Conservation (phyloP, 192 early-diverging fungal genomes). For the Allomyces macrogynus region DNA sequence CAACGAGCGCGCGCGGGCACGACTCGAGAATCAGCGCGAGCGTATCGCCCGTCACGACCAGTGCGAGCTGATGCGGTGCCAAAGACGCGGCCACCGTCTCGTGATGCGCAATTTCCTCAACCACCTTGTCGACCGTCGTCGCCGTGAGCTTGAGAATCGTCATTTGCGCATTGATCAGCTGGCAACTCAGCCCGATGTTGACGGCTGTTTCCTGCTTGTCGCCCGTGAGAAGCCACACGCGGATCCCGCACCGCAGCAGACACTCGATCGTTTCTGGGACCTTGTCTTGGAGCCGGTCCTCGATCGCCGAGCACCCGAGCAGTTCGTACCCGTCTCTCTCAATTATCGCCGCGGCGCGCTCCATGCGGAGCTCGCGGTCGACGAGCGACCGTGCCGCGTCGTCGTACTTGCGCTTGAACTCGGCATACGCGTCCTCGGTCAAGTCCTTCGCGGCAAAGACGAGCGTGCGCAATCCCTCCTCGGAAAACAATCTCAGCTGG, state of each 20-base stretch:
- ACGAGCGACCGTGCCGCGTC: constrained; percentile 47
- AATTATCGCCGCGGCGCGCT: constrained; percentile 16
- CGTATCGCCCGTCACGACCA: constrained; percentile 8
- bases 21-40: constrained; percentile 4
- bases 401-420: constrained; percentile 42
- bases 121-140: too few relatives aligned
- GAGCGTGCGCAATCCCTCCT: constrained; percentile 65
- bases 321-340: constrained; percentile 22
- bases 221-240: constrained; percentile 38
- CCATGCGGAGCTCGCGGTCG: constrained; percentile 28
- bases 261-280: constrained; percentile 42
- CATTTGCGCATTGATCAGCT: constrained; percentile 36
- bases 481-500: constrained; percentile 48
- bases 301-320: constrained; percentile 35
- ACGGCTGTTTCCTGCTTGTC: constrained; percentile 45
- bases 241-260: constrained; percentile 22
- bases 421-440: constrained; percentile 34
- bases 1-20: constrained; percentile 8
- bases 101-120: too few relatives aligned
- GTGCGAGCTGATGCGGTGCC: not conserved
- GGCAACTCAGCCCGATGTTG: constrained; percentile 27
- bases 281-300: constrained; percentile 33
- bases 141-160: constrained; percentile 27
- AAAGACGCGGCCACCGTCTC: too few relatives aligned
- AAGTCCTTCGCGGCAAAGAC: constrained; percentile 51